Conservation (phyloP, 257 asterid species). For the Nicotiana noctiflora region DNA sequence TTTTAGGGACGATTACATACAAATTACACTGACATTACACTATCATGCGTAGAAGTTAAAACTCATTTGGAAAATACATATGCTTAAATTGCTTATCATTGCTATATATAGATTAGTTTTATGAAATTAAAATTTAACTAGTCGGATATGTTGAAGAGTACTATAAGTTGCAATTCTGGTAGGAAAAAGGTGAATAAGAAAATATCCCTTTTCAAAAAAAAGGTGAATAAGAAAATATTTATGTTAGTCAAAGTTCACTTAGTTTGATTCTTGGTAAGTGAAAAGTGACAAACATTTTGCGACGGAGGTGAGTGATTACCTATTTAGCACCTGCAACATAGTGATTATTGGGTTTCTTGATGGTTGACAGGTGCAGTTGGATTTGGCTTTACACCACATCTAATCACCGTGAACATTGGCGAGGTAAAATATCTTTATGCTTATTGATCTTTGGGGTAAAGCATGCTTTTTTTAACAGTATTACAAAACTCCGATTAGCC, state of each 20-base stretch:
- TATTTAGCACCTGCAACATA: background rate
- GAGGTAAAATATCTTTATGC: constrained; percentile 20
- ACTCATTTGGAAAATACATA: background rate
- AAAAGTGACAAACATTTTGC: background rate
- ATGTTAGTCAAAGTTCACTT: background rate
- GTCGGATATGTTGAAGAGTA: background rate
- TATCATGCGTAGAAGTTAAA: background rate
- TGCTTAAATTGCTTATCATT: no score
- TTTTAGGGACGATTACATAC: no score
- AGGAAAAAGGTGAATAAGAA: background rate
- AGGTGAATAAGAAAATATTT: background rate
- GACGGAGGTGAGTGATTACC: background rate
- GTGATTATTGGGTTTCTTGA: background rate
- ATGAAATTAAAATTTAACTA: background rate
- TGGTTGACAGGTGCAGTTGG: constrained; percentile 32
- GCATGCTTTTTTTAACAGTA: background rate
- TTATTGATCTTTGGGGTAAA: background rate
- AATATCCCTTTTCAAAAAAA: no score
- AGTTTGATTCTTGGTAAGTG: background rate
- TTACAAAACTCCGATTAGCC: background rate
- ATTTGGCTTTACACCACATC: constrained; percentile 34
- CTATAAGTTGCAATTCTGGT: background rate
- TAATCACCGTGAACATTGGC: constrained; percentile 33
- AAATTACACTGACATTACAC: no score
- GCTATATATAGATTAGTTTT: background rate